These are phyloP conservation scores for Cydonia oblonga DNA, from an alignment of 331 rosid species.

Conservation along the genomic window DNA sequence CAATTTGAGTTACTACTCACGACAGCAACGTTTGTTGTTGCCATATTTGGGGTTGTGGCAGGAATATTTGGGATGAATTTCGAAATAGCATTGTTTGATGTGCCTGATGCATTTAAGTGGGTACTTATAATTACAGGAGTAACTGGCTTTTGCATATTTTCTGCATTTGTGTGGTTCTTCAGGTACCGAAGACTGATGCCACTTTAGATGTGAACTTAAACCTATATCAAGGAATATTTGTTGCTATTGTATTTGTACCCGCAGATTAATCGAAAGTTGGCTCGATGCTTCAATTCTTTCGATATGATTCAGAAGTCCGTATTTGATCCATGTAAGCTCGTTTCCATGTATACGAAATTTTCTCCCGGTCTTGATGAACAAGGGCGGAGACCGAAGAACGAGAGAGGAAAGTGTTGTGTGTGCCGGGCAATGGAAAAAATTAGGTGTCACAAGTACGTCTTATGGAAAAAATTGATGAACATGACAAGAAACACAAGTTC, in stretches of 20 bases:
- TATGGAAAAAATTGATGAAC: too few species aligned
- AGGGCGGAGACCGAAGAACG: neutral
- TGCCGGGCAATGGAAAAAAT: too few species aligned
- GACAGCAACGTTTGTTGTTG: conserved; percentile 94
- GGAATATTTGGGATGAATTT: conserved; percentile 97
- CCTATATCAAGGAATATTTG: conserved; percentile 11
- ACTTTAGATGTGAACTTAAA: conserved; percentile 36
- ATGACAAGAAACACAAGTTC: neutral
- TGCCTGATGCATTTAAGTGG: conserved; percentile 71
- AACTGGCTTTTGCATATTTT: conserved; percentile 51
- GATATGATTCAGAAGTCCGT: neutral
- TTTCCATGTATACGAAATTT: too few species aligned
- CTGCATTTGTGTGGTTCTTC: conserved; percentile 92
- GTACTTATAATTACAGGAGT: conserved; percentile 73
- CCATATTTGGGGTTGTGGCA: conserved; percentile 94
- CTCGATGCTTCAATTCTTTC: neutral
- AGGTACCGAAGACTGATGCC: conserved; percentile 92
- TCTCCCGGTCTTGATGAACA: too few species aligned
- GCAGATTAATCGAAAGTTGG: neutral
- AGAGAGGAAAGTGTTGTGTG: neutral
- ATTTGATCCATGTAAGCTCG: too few species aligned
- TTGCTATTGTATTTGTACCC: conserved; percentile 5
- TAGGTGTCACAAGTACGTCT: too few species aligned
- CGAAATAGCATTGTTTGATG: conserved; percentile 41
- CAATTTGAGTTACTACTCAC: conserved; percentile 94